phyloP scores from a whole-genome alignment of 176 grass and related monocot genomes.

The Rhynchospora breviuscula region DNA sequence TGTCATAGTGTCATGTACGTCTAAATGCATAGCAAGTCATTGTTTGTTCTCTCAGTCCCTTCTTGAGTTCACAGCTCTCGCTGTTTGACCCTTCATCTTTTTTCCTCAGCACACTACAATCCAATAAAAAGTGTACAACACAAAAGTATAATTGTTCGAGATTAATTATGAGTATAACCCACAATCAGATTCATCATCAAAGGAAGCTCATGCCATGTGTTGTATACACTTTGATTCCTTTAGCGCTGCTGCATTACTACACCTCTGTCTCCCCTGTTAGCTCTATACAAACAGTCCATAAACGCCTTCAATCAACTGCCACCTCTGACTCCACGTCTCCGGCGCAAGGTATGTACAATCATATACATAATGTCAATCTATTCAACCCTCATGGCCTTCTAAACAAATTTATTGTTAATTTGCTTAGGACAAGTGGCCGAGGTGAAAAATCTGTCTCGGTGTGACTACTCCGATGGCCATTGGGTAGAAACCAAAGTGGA shows the following conservation, averaged over 20 bases:
- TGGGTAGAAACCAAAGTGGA: constrained; percentile 33
- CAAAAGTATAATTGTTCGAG: too few species aligned
- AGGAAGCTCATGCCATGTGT: constrained; percentile 22
- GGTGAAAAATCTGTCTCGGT: neutral
- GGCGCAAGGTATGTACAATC: neutral
- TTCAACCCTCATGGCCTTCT: neutral
- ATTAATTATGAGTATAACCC: neutral
- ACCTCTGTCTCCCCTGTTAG: neutral
- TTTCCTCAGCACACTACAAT: too few species aligned
- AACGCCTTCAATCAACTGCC: neutral
- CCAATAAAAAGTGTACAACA: too few species aligned
- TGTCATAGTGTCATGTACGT: too few species aligned
- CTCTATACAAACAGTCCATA: neutral
- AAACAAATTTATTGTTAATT: neutral
- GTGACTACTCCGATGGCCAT: constrained; percentile 48
- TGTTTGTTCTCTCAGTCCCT: too few species aligned
- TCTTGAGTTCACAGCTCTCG: too few species aligned
- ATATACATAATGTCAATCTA: neutral
- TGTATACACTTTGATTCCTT: constrained; percentile 33
- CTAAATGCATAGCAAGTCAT: too few species aligned
- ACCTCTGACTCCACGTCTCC: neutral
- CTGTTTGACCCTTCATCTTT: too few species aligned
- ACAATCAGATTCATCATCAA: neutral
- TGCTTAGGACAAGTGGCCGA: neutral
- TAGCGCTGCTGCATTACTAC: constrained; percentile 36